Base-by-base conservation (phyloP, 2,329 filamentous ascomycete genomes). In the Monilinia vaccinii-corymbosi region DNA sequence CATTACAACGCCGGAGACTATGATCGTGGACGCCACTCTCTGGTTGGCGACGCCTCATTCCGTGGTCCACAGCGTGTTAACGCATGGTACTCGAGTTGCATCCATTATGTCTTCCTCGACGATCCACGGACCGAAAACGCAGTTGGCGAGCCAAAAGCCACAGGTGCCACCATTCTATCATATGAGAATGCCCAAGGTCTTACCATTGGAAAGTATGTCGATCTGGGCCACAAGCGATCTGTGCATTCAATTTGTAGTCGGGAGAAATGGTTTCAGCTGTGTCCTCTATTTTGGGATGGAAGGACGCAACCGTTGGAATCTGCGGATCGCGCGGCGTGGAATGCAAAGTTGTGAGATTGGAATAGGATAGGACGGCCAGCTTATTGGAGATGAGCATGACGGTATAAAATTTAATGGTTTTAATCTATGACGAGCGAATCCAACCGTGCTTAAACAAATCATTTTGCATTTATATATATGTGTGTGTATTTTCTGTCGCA, bases 131-230 rank as follows among this genome's bases (percentile, higher is more conserved):
- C 82, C 2, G 75, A 71, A 70, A 74, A 75, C 62, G 78, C 84
- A 10, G 80, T 85, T 9, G 86, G 86, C 62, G 89, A 93, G 75
- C 88, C 89, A 38, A 87, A 87, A 71, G 83, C 81, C 61, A 87
- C 84, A 5, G 88, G 87, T 67, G 80, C 77, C 32, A 87, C 83
- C 0, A 84, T 91, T 16, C 76, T 91, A 61, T 66, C 64, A 11
- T 72, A 72, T 55, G 71, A 73, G 60, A 69, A 68, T 44, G 60
- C 66, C 0, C 69, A 72, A 36, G 71, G 71, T 1, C 63, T 73
- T 5, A 62, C 60, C 25, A 68, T 72, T 57, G 69, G 64, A 31
- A 73, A 74, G 58, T 75, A 70, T 57, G 72, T 75, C 16, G 74
- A 75, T 62, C 64, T 75, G 25, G 70, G 69, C 0, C 73, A 75